phyloP scores from a whole-genome alignment of 2,329 filamentous ascomycete genomes.

The Coleophoma eucalyptorum region DNA sequence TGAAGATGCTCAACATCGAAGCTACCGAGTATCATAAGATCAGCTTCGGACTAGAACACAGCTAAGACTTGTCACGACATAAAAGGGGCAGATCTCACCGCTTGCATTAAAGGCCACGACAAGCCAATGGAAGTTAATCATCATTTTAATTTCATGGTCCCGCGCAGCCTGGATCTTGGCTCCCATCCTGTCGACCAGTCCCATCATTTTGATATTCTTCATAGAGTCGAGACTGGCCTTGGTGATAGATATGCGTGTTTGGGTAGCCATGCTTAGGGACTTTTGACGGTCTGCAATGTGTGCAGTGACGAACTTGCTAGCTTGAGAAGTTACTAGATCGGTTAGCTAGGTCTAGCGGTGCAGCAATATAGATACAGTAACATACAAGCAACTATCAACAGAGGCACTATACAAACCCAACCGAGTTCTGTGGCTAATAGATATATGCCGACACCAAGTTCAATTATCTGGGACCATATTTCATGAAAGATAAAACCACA shows the following conservation, averaged over 20 bases:
- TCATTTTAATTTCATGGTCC: slow-evolving; percentile 10
- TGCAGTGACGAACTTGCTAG: slow-evolving; percentile 8
- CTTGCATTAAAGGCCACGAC: not conserved
- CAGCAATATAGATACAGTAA: not conserved
- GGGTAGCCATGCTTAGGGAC: slow-evolving; percentile 35
- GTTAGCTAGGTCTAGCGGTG: not conserved
- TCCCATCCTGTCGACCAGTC: slow-evolving; percentile 29
- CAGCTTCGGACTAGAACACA: no score
- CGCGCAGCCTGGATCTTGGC: slow-evolving; percentile 24
- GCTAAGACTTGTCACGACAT: no score
- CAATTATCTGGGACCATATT: slow-evolving; percentile 30
- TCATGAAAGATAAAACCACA: slow-evolving; percentile 23
- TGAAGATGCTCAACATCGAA: not conserved
- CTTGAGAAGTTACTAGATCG: not conserved
- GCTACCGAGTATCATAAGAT: not conserved
- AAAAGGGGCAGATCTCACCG: no score
- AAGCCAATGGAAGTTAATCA: slow-evolving; percentile 10
- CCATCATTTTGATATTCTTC: slow-evolving; percentile 41
- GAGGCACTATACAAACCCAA: slow-evolving; percentile 15
- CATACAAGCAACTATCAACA: slow-evolving; percentile 12
- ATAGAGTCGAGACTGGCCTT: slow-evolving; percentile 36
- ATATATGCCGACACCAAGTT: slow-evolving; percentile 30
- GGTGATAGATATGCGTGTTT: slow-evolving; percentile 35
- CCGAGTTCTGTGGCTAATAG: slow-evolving; percentile 29
- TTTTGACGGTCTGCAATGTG: slow-evolving; percentile 11